phyloP scores from a whole-genome alignment of 495 filamentous ascomycete genomes.

The Chaetomidium leptoderma region DNA sequence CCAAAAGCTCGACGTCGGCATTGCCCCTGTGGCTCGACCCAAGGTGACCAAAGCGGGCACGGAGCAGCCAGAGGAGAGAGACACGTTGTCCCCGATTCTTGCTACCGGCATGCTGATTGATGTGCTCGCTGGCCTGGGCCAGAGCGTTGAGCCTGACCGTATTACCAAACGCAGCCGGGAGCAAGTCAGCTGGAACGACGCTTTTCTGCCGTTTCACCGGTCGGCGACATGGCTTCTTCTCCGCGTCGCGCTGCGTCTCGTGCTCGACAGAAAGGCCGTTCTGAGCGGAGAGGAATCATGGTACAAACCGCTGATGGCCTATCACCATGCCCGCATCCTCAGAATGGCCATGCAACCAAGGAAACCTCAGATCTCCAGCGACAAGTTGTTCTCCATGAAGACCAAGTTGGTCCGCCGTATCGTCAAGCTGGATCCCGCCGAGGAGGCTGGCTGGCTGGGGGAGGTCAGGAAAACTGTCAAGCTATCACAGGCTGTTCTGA shows the following conservation, averaged over 20 bases:
- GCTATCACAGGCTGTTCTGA: background rate
- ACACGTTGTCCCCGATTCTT: constrained; percentile 54
- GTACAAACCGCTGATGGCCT: constrained; percentile 59
- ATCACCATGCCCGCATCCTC: constrained; percentile 45
- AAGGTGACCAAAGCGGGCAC: constrained; percentile 37
- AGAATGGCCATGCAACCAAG: background rate
- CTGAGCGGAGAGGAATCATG: constrained; percentile 10
- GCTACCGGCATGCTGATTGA: constrained; percentile 54
- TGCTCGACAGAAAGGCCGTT: constrained; percentile 10
- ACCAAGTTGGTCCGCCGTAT: constrained; percentile 49
- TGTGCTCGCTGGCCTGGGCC: constrained; percentile 44
- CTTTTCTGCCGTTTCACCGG: constrained; percentile 49
- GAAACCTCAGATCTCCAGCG: background rate
- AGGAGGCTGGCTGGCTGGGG: constrained; percentile 2
- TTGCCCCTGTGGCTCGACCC: constrained; percentile 29
- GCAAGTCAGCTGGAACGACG: constrained; percentile 51
- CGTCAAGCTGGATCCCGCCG: constrained; percentile 37
- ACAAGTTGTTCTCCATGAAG: constrained; percentile 39
- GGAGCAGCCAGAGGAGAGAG: constrained; percentile 28
- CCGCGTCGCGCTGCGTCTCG: constrained; percentile 52
- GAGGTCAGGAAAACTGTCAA: background rate
- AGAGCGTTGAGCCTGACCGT: constrained; percentile 24
- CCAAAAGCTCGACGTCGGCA: constrained; percentile 35
- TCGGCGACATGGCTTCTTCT: constrained; percentile 58
- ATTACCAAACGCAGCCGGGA: constrained; percentile 58